Evolutionary conservation across 768 basidiomycete genomes (phyloP).

Genomic region (Hericium coralloides): DNA sequence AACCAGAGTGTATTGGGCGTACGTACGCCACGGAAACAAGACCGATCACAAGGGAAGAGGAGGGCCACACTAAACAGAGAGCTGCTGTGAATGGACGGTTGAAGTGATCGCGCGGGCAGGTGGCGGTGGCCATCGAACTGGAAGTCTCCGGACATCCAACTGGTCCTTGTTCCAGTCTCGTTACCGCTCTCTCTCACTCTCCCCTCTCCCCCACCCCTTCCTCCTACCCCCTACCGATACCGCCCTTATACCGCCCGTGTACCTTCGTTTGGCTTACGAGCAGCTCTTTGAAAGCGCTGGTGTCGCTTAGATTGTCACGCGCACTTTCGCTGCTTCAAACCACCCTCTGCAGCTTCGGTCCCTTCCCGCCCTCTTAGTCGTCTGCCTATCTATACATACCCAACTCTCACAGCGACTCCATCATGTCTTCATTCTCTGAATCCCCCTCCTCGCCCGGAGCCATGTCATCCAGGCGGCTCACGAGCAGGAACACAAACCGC

Average conservation of each 20-base stretch:
- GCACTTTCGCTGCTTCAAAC: not conserved
- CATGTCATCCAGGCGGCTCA: constrained; percentile 65
- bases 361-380: not conserved
- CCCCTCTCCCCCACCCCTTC: constrained; percentile 5
- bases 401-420: constrained; percentile 2
- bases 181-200: not conserved
- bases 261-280: not conserved
- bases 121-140: not conserved
- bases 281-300: constrained; percentile 9
- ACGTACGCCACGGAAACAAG: no score
- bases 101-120: not conserved
- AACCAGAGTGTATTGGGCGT: no score
- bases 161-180: not conserved
- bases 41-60: not conserved
- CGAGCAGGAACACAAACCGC: constrained; percentile 91
- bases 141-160: not conserved
- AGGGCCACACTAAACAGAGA: no score
- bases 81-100: no score
- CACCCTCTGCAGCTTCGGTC: not conserved
- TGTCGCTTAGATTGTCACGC: constrained; percentile 6
- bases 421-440: constrained; percentile 53
- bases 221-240: constrained; percentile 14
- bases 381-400: constrained; percentile 3
- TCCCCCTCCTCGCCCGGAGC: constrained; percentile 53
- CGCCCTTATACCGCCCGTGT: constrained; percentile 13